Conservation (phyloP, 2,329 filamentous ascomycete species). For the Xylaria sp. region DNA sequence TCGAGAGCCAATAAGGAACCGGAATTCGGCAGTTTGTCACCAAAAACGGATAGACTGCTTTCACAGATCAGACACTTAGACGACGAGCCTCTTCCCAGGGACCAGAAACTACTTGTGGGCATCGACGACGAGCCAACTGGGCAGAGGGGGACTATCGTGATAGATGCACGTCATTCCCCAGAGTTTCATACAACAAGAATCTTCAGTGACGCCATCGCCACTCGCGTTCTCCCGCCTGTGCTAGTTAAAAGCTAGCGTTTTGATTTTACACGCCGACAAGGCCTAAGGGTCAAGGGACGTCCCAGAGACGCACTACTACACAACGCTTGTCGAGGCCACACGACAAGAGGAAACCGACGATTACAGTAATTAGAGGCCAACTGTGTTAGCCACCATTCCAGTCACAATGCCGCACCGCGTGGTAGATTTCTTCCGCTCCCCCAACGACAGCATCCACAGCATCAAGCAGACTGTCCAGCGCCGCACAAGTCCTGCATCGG, state of each 20-base stretch:
- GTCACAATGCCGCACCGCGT: constrained; percentile 67
- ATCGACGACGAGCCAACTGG: neutral
- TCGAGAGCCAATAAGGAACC: constrained; percentile 28
- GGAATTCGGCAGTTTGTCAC: constrained; percentile 20
- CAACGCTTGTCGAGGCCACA: constrained; percentile 6
- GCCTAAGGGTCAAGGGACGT: neutral
- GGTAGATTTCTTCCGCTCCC: constrained; percentile 66
- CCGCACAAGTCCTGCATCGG: constrained; percentile 47
- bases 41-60: constrained; percentile 22
- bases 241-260: constrained; percentile 6
- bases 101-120: neutral
- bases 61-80: neutral
- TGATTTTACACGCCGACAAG: neutral
- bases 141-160: neutral
- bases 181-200: constrained; percentile 9
- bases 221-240: constrained; percentile 4
- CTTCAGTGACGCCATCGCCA: constrained; percentile 13
- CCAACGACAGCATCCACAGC: constrained; percentile 65
- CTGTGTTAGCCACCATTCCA: neutral
- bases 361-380: neutral
- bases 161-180: constrained; percentile 6
- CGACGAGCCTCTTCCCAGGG: neutral
- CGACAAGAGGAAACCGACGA: constrained; percentile 1
- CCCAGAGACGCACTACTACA: neutral
- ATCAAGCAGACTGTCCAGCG: constrained; percentile 56